Evolutionary conservation across 768 basidiomycete genomes (phyloP), one percentile per base, ranked within the genome.

Genomic region (Kwoniella mangroviensis): DNA sequence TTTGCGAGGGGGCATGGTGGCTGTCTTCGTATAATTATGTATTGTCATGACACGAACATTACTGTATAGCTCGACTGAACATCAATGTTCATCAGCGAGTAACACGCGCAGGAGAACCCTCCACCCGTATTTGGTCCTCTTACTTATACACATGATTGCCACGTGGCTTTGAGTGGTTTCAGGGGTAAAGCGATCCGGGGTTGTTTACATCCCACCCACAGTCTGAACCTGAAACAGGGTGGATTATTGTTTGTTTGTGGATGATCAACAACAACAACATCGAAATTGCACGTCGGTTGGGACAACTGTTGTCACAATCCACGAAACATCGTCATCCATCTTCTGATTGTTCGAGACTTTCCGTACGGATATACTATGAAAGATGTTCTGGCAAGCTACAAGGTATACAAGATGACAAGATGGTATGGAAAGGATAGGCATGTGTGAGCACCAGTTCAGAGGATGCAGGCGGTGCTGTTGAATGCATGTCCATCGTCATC

Each of bases 1-100:
- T 64, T 64, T 69, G 1, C 68, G 59, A n/a, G 62, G 68, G 4
- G 68, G 55, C 68, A 69, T 69, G 11, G 15, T 56, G 42, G 11
- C 6, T 60, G 15, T 21, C 12, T 21, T 12, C 24, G 54, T 40
- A 2, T 9, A 5, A 28, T 43, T 34, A 34, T 34, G 34, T 45
- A 22, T 21, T 21, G 15, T 55, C 54, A 62, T 41, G 45, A 28
- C 43, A 26, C 40, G 60, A 19, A 41, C 42, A 4, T 62, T 28
- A 17, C n/a, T 13, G 34, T 7, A 1, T 19, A 59, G 22, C 58
- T 59, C 34, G 9, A 59, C 58, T 40, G 12, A 49, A 49, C 45
- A 49, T 49, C 19, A 17, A 43, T 13, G 7, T 43, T 43, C 3
- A 49, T 19, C 19, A 15, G 13, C 19, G 42, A 19, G 1, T 12